Evolutionary conservation across 2,329 filamentous ascomycete species (phyloP).

Genomic region (Aciculosporium take): DNA sequence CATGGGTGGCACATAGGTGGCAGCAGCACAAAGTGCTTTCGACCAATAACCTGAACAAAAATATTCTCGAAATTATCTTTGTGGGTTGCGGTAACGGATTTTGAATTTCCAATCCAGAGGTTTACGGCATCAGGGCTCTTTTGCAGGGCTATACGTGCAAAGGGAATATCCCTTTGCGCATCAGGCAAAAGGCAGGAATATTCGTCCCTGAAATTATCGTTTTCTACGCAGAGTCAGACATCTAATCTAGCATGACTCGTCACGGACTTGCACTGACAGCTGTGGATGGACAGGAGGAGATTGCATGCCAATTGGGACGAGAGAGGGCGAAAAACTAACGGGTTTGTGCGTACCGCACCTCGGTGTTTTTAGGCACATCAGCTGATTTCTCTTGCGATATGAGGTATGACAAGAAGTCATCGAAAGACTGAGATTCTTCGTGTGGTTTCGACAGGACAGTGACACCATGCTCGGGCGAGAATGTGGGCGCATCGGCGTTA

Average conservation of each 20-base stretch:
- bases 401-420: slow-evolving; percentile 46
- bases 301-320: background rate
- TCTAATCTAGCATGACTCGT: background rate
- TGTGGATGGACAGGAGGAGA: background rate
- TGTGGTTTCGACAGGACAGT: slow-evolving; percentile 56
- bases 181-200: slow-evolving; percentile 49
- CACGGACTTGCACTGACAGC: no score
- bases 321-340: slow-evolving; percentile 31
- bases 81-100: slow-evolving; percentile 57
- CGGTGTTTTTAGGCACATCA: slow-evolving; percentile 17
- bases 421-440: slow-evolving; percentile 50
- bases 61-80: slow-evolving; percentile 80
- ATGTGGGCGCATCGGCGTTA: slow-evolving; percentile 24
- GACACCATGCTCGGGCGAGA: slow-evolving; percentile 13
- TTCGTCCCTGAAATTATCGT: slow-evolving; percentile 67
- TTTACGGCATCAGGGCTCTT: slow-evolving; percentile 61
- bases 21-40: slow-evolving; percentile 61
- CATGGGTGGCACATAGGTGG: slow-evolving; percentile 57
- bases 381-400: slow-evolving; percentile 37
- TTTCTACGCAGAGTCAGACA: slow-evolving; percentile 34
- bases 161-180: slow-evolving; percentile 51
- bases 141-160: slow-evolving; percentile 56
- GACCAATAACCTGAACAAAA: slow-evolving; percentile 60
- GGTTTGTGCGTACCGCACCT: slow-evolving; percentile 62
- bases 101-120: slow-evolving; percentile 66